Base-by-base conservation (phyloP, 768 basidiomycete species). In the Termitomyces sp. region DNA sequence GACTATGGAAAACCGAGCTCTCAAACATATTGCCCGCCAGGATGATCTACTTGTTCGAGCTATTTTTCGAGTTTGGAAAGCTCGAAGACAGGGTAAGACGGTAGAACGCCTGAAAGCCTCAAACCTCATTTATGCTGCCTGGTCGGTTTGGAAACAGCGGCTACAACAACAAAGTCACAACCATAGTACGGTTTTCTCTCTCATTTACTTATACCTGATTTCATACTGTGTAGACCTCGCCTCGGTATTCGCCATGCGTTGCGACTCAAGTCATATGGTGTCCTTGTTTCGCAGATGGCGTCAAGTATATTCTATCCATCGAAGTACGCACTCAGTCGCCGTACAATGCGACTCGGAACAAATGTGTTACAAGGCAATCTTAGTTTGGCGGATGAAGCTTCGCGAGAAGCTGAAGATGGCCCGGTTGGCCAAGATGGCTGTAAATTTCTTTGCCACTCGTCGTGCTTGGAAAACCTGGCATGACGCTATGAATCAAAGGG, bases 31-130 rank as follows among this genome's bases (percentile, higher is more conserved):
- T 13, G 73, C 74, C 49, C 77, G 84, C 47, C 85, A 83, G 66
- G 83, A 89, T 57, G 76, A 75, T 55, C 73, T 85, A 14, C 75
- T 88, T 23, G 59, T 89, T 33, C 79, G 80, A 48, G 87, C 84
- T 32, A 73, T 87, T 49, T 71, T 78, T 64, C 76, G 84, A 50
- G 80, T 89, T 4, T 88, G 88, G 88, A 86, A 81, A 64, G 85
- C 88, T 23, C 81, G 80, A 41, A 87, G 87, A 64, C 81, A 85
- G 9, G 86, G 85, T 33, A 75, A 71, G 52, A 74, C 85, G 32
- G 74, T 90, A 12, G 82, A 82, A 58, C 77, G 80, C 49, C 81
- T 85, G 38, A 79, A 75, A 55, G 69, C 72, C 5, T 61, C 75
- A 20, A 77, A 83, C 36, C 63, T 85, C 8, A 55, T 82, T 48